Conservation (phyloP, 192 early-diverging fungal species). For the Bifiguratus adelaidae region DNA sequence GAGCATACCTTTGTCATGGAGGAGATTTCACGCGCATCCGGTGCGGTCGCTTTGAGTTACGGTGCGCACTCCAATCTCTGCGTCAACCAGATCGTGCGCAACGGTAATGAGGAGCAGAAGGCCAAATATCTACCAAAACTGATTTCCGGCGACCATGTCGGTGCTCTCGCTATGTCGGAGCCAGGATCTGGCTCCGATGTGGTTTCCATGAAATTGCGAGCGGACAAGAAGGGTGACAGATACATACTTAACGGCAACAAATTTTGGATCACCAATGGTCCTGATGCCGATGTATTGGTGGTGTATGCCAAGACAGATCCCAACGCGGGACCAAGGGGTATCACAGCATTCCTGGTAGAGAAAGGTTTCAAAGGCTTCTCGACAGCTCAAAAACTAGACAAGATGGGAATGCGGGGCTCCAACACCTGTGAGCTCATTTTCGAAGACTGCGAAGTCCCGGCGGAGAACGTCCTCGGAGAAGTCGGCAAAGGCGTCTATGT, state of each 20-base stretch:
- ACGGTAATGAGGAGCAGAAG: slow-evolving; percentile 82
- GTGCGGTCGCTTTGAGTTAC: slow-evolving; percentile 84
- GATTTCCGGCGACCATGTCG: slow-evolving; percentile 79
- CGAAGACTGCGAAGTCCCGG: slow-evolving; percentile 86
- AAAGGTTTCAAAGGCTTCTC: slow-evolving; percentile 81
- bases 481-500: slow-evolving; percentile 90
- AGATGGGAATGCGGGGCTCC: slow-evolving; percentile 92
- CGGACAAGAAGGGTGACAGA: slow-evolving; percentile 72
- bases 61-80: slow-evolving; percentile 96
- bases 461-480: slow-evolving; percentile 76
- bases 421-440: slow-evolving; percentile 94
- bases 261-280: slow-evolving; percentile 97
- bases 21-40: slow-evolving; percentile 81
- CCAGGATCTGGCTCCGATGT: slow-evolving; percentile 86
- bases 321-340: slow-evolving; percentile 71
- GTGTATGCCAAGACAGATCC: slow-evolving; percentile 87
- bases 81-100: slow-evolving; percentile 91
- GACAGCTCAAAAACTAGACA: slow-evolving; percentile 82
- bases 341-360: slow-evolving; percentile 93
- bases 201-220: slow-evolving; percentile 77
- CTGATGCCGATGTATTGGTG: slow-evolving; percentile 80
- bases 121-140: slow-evolving; percentile 84
- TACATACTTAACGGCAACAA: slow-evolving; percentile 87
- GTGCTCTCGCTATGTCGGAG: slow-evolving; percentile 93
- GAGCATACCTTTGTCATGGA: slow-evolving; percentile 91